Percentiles rank a stretch among this genome's conserved stretches.
phyloP scores from a whole-genome alignment of 345 rosid species.

The Citrus glauca region DNA sequence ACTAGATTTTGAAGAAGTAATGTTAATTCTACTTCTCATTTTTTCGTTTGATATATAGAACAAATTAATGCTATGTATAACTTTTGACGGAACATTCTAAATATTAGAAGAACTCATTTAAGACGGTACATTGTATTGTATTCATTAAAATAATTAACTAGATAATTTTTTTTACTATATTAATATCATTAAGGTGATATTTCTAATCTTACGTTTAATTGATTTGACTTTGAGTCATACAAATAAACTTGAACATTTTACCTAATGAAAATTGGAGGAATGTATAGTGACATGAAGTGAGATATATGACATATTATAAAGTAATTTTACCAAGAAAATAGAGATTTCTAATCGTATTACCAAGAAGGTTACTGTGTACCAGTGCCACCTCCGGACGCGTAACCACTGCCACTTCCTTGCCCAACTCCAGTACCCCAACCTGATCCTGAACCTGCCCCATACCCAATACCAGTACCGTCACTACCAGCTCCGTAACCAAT shows the following conservation, averaged over 20 bases:
- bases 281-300: neutral
- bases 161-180: too few relatives aligned
- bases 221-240: neutral
- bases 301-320: neutral
- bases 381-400: constrained; percentile 15
- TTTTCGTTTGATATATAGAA: too few relatives aligned
- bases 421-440: neutral
- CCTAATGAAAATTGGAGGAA: neutral
- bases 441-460: neutral
- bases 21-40: too few relatives aligned
- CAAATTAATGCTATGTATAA: too few relatives aligned
- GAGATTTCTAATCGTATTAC: neutral
- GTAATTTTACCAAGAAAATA: neutral
- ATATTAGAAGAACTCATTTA: too few relatives aligned
- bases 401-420: constrained; percentile 23
- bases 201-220: neutral
- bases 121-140: too few relatives aligned
- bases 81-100: too few relatives aligned
- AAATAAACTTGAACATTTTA: neutral
- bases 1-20: too few relatives aligned
- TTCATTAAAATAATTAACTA: too few relatives aligned
- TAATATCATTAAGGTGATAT: neutral
- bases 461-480: constrained; percentile 13
- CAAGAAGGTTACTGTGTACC: constrained; percentile 2
- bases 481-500: neutral